Conservation (phyloP, 108 stramenopile species). For the Skeletonema potamos region DNA sequence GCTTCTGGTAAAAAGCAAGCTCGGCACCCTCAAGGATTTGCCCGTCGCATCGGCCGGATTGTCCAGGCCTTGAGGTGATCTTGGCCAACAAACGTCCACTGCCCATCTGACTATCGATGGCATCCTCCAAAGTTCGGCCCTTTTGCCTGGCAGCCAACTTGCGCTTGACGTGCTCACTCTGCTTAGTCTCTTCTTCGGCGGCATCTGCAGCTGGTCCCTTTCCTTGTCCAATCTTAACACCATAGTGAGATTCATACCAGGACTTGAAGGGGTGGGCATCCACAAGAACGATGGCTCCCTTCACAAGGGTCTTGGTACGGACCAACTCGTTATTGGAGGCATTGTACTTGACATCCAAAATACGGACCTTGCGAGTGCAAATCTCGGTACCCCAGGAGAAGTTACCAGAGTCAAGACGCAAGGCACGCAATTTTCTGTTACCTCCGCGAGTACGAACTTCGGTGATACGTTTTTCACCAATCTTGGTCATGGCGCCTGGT, state of each 20-base stretch:
- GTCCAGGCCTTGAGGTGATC: conserved; percentile 98
- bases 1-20: conserved; percentile 97
- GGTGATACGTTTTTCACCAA: conserved; percentile 93
- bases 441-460: conserved; percentile 94
- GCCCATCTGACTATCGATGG: conserved; percentile 95
- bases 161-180: conserved; percentile 71
- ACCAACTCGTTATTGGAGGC: conserved; percentile 99
- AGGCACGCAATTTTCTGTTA: conserved; percentile 96
- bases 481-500: conserved; percentile 98
- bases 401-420: conserved; percentile 96
- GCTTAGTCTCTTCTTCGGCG: conserved; percentile 48
- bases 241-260: conserved; percentile 99
- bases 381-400: conserved; percentile 99
- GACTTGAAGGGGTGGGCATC: conserved; percentile 98
- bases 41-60: conserved; percentile 98
- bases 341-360: conserved; percentile 99
- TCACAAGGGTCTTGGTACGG: conserved; percentile 99
- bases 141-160: conserved; percentile 91
- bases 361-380: conserved; percentile 98
- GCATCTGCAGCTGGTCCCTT: conserved; percentile 71
- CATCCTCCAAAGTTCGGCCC: conserved; percentile 81
- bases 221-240: conserved; percentile 93
- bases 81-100: conserved; percentile 96
- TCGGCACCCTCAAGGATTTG: conserved; percentile 98
- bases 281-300: conserved; percentile 96